Evolutionary conservation across 441 rosid genomes (phyloP).

Genomic region (Omphalea diandra): DNA sequence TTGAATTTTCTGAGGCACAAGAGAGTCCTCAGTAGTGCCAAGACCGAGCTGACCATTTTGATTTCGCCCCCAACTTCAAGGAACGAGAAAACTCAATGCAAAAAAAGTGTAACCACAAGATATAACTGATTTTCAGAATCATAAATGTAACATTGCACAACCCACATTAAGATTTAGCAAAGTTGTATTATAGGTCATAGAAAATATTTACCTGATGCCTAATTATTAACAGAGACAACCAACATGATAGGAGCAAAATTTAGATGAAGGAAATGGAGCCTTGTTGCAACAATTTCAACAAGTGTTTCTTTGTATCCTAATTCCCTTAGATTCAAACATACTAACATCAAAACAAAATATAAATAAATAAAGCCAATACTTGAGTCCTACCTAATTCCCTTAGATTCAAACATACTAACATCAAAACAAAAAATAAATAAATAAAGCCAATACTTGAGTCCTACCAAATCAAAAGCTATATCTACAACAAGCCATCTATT

Average conservation of each 20-base stretch:
- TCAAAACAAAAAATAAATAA: too few species aligned
- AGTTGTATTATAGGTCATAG: neutral
- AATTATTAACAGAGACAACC: neutral
- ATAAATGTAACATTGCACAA: neutral
- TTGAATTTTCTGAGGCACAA: conserved; percentile 83
- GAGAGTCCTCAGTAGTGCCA: conserved; percentile 83
- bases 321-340: too few species aligned
- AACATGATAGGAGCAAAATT: neutral
- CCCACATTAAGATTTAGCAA: neutral
- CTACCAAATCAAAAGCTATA: too few species aligned
- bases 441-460: too few species aligned
- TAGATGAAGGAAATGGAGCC: neutral
- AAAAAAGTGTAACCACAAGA: conserved; percentile 4
- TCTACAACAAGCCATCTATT: too few species aligned
- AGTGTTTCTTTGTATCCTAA: too few species aligned
- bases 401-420: too few species aligned
- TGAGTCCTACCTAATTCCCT: too few species aligned
- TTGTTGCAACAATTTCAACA: too few species aligned
- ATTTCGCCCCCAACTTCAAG: conserved; percentile 95
- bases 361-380: too few species aligned
- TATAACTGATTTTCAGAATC: neutral
- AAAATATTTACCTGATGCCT: neutral
- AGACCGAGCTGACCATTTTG: conserved; percentile 99
- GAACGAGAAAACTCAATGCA: conserved; percentile 15
- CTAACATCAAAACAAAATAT: too few species aligned